Evolutionary conservation across 2,329 filamentous ascomycete species (phyloP).

Genomic region (Phoma sp.): DNA sequence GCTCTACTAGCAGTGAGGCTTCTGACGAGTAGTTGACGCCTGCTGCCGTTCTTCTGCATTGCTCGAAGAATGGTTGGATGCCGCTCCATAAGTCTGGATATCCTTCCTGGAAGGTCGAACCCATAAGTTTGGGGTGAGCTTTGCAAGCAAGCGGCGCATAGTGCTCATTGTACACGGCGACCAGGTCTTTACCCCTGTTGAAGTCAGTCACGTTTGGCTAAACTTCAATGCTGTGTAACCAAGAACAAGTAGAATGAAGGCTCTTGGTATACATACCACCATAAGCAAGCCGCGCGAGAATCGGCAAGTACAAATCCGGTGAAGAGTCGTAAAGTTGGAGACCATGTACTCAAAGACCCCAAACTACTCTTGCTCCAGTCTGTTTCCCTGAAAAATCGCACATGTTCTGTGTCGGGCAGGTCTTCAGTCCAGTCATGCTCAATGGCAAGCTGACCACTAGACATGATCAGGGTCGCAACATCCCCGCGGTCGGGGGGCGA

Average conservation of each 20-base stretch:
- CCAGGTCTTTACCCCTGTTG: constrained; percentile 34
- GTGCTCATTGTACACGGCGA: constrained; percentile 45
- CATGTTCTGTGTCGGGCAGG: constrained; percentile 41
- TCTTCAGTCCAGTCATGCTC: constrained; percentile 39
- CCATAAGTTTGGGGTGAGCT: constrained; percentile 44
- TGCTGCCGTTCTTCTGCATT: constrained; percentile 29
- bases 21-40: constrained; percentile 37
- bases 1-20: constrained; percentile 35
- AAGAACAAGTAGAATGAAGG: background rate
- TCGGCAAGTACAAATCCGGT: constrained; percentile 42
- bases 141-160: constrained; percentile 38
- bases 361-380: constrained; percentile 39
- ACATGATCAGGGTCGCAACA: constrained; percentile 15
- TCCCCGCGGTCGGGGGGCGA: constrained; percentile 24
- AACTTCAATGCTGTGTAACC: too few relatives aligned
- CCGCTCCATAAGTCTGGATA: constrained; percentile 40
- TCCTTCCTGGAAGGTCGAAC: constrained; percentile 34
- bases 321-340: constrained; percentile 38
- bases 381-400: constrained; percentile 41
- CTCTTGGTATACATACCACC: constrained; percentile 33
- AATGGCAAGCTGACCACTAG: constrained; percentile 13
- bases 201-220: constrained; percentile 1
- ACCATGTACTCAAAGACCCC: constrained; percentile 37
- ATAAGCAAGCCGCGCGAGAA: constrained; percentile 42
- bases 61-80: constrained; percentile 35